Evolutionary conservation across 2,329 filamentous ascomycete species (phyloP).

Genomic region (Capronia epimyces): DNA sequence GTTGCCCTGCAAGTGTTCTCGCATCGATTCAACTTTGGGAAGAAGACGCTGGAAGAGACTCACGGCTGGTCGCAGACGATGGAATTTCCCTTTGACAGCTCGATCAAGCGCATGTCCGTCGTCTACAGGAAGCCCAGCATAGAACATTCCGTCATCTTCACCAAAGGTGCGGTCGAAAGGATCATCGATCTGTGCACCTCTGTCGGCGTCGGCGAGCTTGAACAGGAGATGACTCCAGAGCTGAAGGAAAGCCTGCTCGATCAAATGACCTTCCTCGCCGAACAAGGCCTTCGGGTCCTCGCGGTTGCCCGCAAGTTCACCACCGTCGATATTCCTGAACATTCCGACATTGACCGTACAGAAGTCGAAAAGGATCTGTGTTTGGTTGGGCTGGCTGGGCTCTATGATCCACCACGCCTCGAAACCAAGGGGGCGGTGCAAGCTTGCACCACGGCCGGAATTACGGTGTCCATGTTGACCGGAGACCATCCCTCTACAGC

Average conservation of each 20-base stretch:
- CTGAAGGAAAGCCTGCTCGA: constrained; percentile 45
- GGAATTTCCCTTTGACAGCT: constrained; percentile 61
- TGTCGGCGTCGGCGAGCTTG: constrained; percentile 39
- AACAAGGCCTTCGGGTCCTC: constrained; percentile 56
- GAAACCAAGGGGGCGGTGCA: constrained; percentile 55
- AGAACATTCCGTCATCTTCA: constrained; percentile 45
- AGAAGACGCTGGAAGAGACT: constrained; percentile 38
- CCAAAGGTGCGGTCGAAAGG: constrained; percentile 59
- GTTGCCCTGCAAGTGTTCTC: constrained; percentile 63
- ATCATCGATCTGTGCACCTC: constrained; percentile 53
- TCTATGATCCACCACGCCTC: constrained; percentile 57
- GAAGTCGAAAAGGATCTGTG: constrained; percentile 51
- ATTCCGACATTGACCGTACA: constrained; percentile 40
- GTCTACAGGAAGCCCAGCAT: constrained; percentile 43
- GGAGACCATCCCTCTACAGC: constrained; percentile 55
- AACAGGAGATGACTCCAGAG: constrained; percentile 39
- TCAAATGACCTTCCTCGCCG: constrained; percentile 54
- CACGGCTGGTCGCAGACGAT: constrained; percentile 49
- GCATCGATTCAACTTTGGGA: constrained; percentile 52
- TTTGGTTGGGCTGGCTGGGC: constrained; percentile 55
- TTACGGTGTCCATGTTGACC: constrained; percentile 54
- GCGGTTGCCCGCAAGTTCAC: constrained; percentile 47
- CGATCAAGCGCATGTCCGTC: constrained; percentile 63
- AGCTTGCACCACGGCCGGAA: constrained; percentile 50
- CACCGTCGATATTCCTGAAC: constrained; percentile 25